These are phyloP conservation scores for Stenocarpella maydis DNA, from an alignment of 2,329 filamentous ascomycete genomes.

Conservation along the genomic window DNA sequence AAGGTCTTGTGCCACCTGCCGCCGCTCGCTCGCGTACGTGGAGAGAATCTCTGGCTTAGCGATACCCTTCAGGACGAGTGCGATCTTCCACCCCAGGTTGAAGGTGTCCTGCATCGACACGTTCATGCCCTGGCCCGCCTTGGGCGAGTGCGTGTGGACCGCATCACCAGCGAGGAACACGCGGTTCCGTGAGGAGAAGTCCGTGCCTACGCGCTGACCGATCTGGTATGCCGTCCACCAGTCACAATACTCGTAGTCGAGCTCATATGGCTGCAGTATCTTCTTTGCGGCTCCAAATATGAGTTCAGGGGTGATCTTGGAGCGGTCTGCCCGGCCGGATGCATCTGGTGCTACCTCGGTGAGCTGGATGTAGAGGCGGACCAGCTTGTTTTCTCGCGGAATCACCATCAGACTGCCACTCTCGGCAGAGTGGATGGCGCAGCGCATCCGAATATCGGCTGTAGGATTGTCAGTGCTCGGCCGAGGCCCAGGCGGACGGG, in stretches of 20 bases:
- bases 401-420: slow-evolving; percentile 44
- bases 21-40: slow-evolving; percentile 62
- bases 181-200: slow-evolving; percentile 63
- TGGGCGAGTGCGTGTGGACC: slow-evolving; percentile 63
- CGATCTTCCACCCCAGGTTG: slow-evolving; percentile 67
- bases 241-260: slow-evolving; percentile 70
- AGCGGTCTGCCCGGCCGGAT: slow-evolving; percentile 61
- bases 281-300: slow-evolving; percentile 70
- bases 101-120: slow-evolving; percentile 72
- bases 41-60: slow-evolving; percentile 52
- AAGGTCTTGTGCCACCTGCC: slow-evolving; percentile 69
- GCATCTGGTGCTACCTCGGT: slow-evolving; percentile 54
- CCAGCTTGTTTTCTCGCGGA: slow-evolving; percentile 55
- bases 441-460: slow-evolving; percentile 43
- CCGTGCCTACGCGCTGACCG: slow-evolving; percentile 68
- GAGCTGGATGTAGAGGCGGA: slow-evolving; percentile 72
- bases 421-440: slow-evolving; percentile 42
- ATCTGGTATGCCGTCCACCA: slow-evolving; percentile 76
- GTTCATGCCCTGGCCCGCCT: slow-evolving; percentile 78
- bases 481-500: too few relatives aligned
- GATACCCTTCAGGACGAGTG: slow-evolving; percentile 53
- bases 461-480: slow-evolving; percentile 54
- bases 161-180: slow-evolving; percentile 78
- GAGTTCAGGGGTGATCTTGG: slow-evolving; percentile 68
- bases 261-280: slow-evolving; percentile 72